Evolutionary conservation across 2,329 filamentous ascomycete species (phyloP), one percentile per base, ranked within the genome.

Genomic region (Dryadomyces sulphureus): DNA sequence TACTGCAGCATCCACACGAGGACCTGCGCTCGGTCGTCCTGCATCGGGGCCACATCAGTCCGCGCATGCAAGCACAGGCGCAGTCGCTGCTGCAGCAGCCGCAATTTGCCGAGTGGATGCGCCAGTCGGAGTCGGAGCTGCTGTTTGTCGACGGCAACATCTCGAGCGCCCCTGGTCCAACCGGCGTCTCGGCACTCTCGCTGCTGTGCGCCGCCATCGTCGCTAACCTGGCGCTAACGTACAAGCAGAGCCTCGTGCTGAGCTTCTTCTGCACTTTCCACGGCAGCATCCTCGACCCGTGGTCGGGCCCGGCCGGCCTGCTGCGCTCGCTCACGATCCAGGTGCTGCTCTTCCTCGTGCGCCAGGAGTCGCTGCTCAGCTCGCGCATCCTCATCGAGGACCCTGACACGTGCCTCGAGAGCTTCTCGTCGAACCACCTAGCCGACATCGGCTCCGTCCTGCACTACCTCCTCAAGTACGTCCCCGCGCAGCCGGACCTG

Each of bases 241-340:
- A n/a, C 12, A n/a, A 12, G 7, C 9, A 35, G 7, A 43, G 34
- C 22, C 20, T 51, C 8, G 16, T 48, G 5, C 22, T 51, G 38
- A 39, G 30, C 20, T 48, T 44, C 34, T 51, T 47, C 32, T 49
- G 47, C 43, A 38, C 47, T 4, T 25, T 49, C 16, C 49, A 51
- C 25, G 22, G 17, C 1, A n/a, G 34, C 9, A 1, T n/a, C 12
- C 25, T 27, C 1, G 42, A 45, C 21, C 17, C 25, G 20, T 17
- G 39, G 21, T 17, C 16, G 19, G 48, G 48, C 1, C 48, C 48
- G 6, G 16, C 22, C 2, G 48, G 48, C 12, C 43, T 50, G 40
- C n/a, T 48, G 14, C 48, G 48, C 1, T 35, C 43, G 7, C 39
- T 50, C 17, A 38, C 48, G 2, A 58, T 73, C 5, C 43, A 48